Evolutionary conservation across 345 rosid genomes (phyloP).

Genomic region (Carallia brachiata): DNA sequence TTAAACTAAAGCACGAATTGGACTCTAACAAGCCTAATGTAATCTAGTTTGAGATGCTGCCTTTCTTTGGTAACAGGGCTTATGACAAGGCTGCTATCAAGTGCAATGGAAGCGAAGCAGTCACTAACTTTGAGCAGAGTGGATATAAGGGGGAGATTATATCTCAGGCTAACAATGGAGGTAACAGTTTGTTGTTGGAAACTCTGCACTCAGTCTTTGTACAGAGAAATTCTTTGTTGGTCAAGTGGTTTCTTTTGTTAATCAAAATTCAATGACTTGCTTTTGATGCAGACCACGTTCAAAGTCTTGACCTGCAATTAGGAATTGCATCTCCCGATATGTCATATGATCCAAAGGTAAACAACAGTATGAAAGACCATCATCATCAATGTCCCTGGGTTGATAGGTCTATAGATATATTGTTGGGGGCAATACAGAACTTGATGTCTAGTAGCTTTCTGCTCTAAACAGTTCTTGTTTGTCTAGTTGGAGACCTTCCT

Average conservation of each 20-base stretch:
- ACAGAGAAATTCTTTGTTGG: background rate
- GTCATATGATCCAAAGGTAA: slow-evolving; percentile 23
- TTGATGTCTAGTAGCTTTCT: background rate
- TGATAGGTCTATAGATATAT: slow-evolving; percentile 20
- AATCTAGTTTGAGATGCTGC: slow-evolving; percentile 6
- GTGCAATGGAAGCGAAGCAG: slow-evolving; percentile 86
- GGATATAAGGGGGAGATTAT: slow-evolving; percentile 48
- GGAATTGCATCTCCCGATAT: slow-evolving; percentile 51
- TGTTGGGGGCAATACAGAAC: slow-evolving; percentile 28
- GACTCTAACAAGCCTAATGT: slow-evolving; percentile 1
- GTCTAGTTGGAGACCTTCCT: background rate
- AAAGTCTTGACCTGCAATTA: slow-evolving; percentile 51
- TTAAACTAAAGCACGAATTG: background rate
- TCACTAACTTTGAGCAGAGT: slow-evolving; percentile 84
- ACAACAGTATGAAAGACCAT: slow-evolving; percentile 10
- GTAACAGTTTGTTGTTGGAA: slow-evolving; percentile 19
- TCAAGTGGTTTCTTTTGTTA: background rate
- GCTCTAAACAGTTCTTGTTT: background rate
- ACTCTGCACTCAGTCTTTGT: background rate
- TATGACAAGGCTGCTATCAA: slow-evolving; percentile 93
- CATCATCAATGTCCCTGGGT: slow-evolving; percentile 17
- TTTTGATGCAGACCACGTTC: slow-evolving; percentile 33
- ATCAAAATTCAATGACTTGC: background rate
- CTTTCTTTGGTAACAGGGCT: slow-evolving; percentile 50
- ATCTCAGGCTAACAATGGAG: slow-evolving; percentile 28